Evolutionary conservation across 805 yeast species (phyloP).

Genomic region (Tetrapisispora namnaoensis): DNA sequence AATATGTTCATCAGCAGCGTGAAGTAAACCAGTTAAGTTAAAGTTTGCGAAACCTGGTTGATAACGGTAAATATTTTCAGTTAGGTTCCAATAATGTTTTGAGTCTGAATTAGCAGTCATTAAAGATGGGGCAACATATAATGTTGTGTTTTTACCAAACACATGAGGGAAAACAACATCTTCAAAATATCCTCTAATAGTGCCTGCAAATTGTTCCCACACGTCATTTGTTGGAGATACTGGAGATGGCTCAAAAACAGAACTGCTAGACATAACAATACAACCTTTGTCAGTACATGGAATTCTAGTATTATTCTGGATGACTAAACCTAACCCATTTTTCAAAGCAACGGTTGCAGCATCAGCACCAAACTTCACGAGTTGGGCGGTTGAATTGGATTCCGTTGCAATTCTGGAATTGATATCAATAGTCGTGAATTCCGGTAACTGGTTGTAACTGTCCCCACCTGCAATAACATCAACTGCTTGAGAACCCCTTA

Average conservation of each 20-base stretch:
- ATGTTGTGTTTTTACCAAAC: slow-evolving; percentile 3
- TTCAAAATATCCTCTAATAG: slow-evolving; percentile 45
- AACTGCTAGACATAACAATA: slow-evolving; percentile 18
- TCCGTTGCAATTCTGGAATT: slow-evolving; percentile 61
- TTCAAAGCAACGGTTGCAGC: slow-evolving; percentile 37
- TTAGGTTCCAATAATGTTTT: slow-evolving; percentile 46
- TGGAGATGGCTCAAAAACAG: slow-evolving; percentile 33
- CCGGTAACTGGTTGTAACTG: slow-evolving; percentile 72
- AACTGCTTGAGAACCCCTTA: slow-evolving; percentile 51
- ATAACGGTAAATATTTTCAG: slow-evolving; percentile 47
- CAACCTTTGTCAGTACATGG: slow-evolving; percentile 23
- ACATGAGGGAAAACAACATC: slow-evolving; percentile 32
- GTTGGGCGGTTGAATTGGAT: slow-evolving; percentile 37
- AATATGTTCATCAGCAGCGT: slow-evolving; percentile 18
- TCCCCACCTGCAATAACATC: slow-evolving; percentile 64
- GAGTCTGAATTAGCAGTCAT: slow-evolving; percentile 58
- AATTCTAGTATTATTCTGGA: slow-evolving; percentile 16
- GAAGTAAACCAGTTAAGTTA: slow-evolving; percentile 15
- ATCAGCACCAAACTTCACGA: slow-evolving; percentile 30
- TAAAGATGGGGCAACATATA: slow-evolving; percentile 37
- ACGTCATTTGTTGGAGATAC: slow-evolving; percentile 28
- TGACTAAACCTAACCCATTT: slow-evolving; percentile 38
- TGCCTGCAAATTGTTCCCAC: slow-evolving; percentile 40
- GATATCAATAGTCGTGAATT: slow-evolving; percentile 40
- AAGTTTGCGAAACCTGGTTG: slow-evolving; percentile 21